phyloP scores from a whole-genome alignment of 441 rosid species.

The Manihot esculenta region DNA sequence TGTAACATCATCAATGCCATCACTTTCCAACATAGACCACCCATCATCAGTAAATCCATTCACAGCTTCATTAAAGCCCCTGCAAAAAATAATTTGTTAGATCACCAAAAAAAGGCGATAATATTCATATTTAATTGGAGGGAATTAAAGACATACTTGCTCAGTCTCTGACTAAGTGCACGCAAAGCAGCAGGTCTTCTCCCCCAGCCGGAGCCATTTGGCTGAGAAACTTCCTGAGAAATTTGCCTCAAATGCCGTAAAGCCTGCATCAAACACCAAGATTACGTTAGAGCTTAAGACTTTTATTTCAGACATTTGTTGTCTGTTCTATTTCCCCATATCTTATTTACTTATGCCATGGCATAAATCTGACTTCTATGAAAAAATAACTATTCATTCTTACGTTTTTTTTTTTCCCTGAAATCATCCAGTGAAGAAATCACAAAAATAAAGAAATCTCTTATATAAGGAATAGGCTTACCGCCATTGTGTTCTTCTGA shows the following conservation, averaged over 20 bases:
- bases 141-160: conserved; percentile 51
- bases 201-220: conserved; percentile 86
- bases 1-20: conserved; percentile 90
- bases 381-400: not conserved
- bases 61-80: conserved; percentile 96
- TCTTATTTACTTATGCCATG: not conserved
- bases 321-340: not conserved
- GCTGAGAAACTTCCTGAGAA: conserved; percentile 83
- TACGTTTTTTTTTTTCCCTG: no score
- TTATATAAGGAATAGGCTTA: conserved; percentile 35
- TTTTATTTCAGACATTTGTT: not conserved
- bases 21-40: conserved; percentile 86
- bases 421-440: not conserved
- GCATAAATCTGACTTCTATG: no score
- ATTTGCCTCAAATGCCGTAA: conserved; percentile 89
- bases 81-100: conserved; percentile 28
- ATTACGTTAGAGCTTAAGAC: conserved; percentile 11
- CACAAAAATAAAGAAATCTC: not conserved
- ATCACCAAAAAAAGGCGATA: not conserved
- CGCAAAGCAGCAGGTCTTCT: conserved; percentile 94
- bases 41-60: conserved; percentile 95
- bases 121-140: not conserved
- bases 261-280: conserved; percentile 46
- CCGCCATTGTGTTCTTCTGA: conserved; percentile 92
- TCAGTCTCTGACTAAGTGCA: conserved; percentile 88